phyloP scores from a whole-genome alignment of 495 filamentous ascomycete species.

The Trichoderma parareesei region DNA sequence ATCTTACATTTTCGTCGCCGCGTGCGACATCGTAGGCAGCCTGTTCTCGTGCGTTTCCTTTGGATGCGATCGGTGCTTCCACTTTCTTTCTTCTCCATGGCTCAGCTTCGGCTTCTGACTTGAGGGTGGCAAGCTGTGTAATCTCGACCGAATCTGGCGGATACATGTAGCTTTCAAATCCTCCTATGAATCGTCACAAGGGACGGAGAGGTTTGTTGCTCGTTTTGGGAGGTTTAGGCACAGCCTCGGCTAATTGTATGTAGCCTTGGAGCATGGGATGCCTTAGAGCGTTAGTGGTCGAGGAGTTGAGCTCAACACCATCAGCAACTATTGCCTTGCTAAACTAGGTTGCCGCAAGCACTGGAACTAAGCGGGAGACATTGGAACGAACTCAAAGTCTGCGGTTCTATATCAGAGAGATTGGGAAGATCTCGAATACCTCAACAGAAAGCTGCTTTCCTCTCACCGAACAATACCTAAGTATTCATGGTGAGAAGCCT shows the following conservation, averaged over 20 bases:
- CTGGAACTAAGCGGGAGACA: background rate
- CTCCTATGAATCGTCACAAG: too few species aligned
- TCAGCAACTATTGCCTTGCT: background rate
- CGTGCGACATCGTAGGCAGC: slow-evolving; percentile 12
- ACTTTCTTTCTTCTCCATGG: background rate
- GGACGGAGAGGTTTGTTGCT: background rate
- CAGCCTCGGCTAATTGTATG: background rate
- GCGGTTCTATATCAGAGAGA: too few species aligned
- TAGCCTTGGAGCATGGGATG: background rate
- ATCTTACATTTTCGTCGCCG: slow-evolving; percentile 13
- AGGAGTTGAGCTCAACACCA: background rate
- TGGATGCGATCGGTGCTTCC: background rate
- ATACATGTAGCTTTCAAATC: too few species aligned
- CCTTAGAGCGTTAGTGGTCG: background rate
- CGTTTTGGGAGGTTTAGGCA: background rate
- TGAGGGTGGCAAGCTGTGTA: too few species aligned
- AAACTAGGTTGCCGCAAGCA: background rate
- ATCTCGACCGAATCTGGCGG: too few species aligned
- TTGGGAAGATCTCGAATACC: too few species aligned
- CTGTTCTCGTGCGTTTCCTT: slow-evolving; percentile 12
- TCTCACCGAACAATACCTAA: too few species aligned
- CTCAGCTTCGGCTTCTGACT: background rate
- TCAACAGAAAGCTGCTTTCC: too few species aligned
- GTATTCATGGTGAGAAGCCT: too few species aligned
- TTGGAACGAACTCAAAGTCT: too few species aligned